Evolutionary conservation across 805 yeast genomes (phyloP).

Genomic region (Scheffersomyces coipomensis): DNA sequence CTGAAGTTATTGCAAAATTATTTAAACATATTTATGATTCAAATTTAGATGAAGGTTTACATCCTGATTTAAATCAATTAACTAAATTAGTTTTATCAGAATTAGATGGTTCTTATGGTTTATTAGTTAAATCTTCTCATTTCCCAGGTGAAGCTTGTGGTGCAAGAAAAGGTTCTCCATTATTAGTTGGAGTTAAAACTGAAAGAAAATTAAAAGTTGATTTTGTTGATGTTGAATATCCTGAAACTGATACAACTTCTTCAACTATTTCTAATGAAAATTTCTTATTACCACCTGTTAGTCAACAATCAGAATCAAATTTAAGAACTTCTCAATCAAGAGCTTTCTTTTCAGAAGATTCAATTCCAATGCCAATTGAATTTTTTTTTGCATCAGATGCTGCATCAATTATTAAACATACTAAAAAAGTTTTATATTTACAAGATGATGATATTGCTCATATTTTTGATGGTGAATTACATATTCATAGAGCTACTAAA

Average conservation of each 20-base stretch:
- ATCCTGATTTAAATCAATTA: slow-evolving; percentile 84
- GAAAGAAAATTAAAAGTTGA: slow-evolving; percentile 94
- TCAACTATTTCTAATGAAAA: slow-evolving; percentile 15
- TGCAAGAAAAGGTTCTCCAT: slow-evolving; percentile 97
- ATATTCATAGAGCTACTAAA: slow-evolving; percentile 90
- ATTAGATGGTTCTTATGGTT: slow-evolving; percentile 96
- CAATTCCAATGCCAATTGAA: slow-evolving; percentile 89
- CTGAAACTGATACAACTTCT: slow-evolving; percentile 48
- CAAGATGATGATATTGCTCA: slow-evolving; percentile 99
- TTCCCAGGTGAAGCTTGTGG: slow-evolving; percentile 96
- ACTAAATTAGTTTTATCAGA: slow-evolving; percentile 91
- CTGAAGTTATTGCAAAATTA: slow-evolving; percentile 96
- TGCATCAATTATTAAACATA: slow-evolving; percentile 92
- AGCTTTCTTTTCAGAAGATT: slow-evolving; percentile 94
- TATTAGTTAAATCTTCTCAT: slow-evolving; percentile 85
- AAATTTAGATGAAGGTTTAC: slow-evolving; percentile 66
- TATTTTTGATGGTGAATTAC: slow-evolving; percentile 96
- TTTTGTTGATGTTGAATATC: slow-evolving; percentile 97
- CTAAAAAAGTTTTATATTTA: slow-evolving; percentile 92
- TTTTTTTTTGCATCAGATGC: slow-evolving; percentile 97
- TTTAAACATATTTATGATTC: slow-evolving; percentile 88
- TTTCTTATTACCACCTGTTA: slow-evolving; percentile 49
- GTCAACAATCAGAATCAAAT: slow-evolving; percentile 46
- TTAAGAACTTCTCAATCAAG: slow-evolving; percentile 91
- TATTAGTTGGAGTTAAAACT: slow-evolving; percentile 95